Evolutionary conservation across 1,284 basidiomycete genomes (phyloP), one percentile per base, ranked within the genome.

Genomic region (Trametes sp.): DNA sequence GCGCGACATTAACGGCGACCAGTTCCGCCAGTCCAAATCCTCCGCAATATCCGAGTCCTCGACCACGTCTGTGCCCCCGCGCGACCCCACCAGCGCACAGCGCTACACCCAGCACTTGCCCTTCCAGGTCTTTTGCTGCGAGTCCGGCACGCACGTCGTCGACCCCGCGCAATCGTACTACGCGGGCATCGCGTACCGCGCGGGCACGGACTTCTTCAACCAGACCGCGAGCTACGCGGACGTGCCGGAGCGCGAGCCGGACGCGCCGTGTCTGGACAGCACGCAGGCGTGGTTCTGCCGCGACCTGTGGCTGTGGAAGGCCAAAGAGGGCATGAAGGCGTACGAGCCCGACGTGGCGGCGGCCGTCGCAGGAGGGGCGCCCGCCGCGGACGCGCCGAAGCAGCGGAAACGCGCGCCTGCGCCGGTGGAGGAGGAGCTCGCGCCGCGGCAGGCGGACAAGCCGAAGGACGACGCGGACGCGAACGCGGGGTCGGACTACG

Each of bases 61-160:
- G 0, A 65, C 74, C 21, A 73, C 69, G 28, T 72, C 72, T 10
- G 94, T 95, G 0, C 96, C 96, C 13, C 95, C 95, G 1, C 89
- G 95, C 65, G 95, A 98, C 74, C 80, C 81, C 55, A 81, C 83
- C 51, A 94, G 93, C 9, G 88, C 94, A 1, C 81, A 86, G 49
- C 91, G 95, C 29, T 98, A 96, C 77, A 87, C 87, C 1, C 87
- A 92, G 65, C 95, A 98, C 74, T 84, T 98, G 1, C 96, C 96
- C 2, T 98, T 98, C 83, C 96, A 98, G 76, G 94, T 93, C 14
- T 98, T 96, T 78, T 98, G 96, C 80, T 98, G 96, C 79, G 96
- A 98, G 79, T 93, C 94, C 1, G 96, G 96, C 4, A 95, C 95
- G 0, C 96, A 98, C 74, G 88, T 98, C 70, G 89, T 98, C 66